Conservation (phyloP, 2,329 filamentous ascomycete genomes). For the Thielaviopsis musarum region DNA sequence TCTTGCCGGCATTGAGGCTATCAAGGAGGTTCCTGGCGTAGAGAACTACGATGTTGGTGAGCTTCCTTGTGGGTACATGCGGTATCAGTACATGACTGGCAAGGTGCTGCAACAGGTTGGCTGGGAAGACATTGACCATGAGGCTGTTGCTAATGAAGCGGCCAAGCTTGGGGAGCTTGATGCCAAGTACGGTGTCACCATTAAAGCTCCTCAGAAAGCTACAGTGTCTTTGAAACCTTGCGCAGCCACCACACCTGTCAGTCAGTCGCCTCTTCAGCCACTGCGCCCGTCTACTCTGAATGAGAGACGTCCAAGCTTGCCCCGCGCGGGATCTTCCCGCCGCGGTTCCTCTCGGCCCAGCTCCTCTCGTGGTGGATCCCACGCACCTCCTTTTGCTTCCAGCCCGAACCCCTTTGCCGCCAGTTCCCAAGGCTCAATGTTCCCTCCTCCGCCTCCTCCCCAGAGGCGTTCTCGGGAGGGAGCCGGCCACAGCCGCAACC, state of each 20-base stretch:
- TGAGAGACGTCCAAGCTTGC: background rate
- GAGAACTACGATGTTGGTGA: slow-evolving; percentile 54
- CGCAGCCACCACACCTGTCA: background rate
- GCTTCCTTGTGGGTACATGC: slow-evolving; percentile 49
- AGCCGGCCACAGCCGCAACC: background rate
- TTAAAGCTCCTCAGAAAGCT: background rate
- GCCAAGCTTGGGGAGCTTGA: slow-evolving; percentile 18
- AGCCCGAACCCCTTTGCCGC: background rate
- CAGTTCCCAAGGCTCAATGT: background rate
- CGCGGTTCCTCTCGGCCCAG: background rate
- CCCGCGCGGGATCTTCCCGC: background rate
- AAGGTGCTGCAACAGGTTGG: slow-evolving; percentile 48
- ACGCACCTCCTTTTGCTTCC: background rate
- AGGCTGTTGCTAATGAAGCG: slow-evolving; percentile 17
- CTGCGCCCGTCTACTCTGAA: background rate
- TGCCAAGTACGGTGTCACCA: slow-evolving; percentile 24
- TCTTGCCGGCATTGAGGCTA: slow-evolving; percentile 64
- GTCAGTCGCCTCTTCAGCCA: background rate
- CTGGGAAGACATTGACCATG: slow-evolving; percentile 46
- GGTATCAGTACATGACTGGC: slow-evolving; percentile 52
- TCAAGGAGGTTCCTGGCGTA: slow-evolving; percentile 46
- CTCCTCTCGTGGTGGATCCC: background rate
- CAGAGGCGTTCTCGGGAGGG: background rate
- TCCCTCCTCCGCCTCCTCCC: background rate
- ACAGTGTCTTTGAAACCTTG: background rate